Percentiles rank a stretch among this genome's conserved stretches.
These are phyloP conservation scores for Coix lacrymajobi DNA, from an alignment of 176 grass and related monocot species.

Conservation along the genomic window DNA sequence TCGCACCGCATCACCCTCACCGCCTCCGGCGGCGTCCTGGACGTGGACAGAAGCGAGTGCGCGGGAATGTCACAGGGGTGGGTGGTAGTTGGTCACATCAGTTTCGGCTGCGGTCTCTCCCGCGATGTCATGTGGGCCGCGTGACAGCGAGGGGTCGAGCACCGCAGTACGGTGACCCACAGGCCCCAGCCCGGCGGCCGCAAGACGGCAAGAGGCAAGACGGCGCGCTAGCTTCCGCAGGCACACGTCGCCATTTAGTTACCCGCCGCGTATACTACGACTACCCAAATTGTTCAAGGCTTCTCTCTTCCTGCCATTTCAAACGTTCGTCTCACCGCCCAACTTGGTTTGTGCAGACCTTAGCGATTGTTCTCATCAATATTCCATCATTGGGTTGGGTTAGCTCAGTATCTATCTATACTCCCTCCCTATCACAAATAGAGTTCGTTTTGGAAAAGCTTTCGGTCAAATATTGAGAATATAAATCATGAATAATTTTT, in stretches of 20 bases:
- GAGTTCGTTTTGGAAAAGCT: too few relatives aligned
- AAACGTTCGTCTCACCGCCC: background rate
- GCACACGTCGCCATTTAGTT: background rate
- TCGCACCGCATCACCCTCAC: background rate
- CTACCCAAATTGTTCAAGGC: background rate
- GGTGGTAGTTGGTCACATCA: conserved; percentile 39
- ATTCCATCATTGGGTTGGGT: background rate
- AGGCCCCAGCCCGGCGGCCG: background rate
- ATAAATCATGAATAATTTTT: too few relatives aligned
- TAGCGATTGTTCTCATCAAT: background rate
- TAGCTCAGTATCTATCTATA: background rate
- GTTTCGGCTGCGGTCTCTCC: background rate
- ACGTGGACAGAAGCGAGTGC: background rate
- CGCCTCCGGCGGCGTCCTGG: background rate
- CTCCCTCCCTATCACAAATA: too few relatives aligned
- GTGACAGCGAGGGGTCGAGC: conserved; percentile 13
- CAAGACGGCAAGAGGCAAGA: background rate
- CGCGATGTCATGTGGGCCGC: conserved; percentile 9
- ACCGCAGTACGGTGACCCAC: background rate
- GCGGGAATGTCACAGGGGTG: background rate
- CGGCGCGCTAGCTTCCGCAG: background rate
- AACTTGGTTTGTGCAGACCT: background rate
- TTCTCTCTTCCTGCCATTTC: too few relatives aligned
- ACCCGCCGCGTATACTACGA: too few relatives aligned
- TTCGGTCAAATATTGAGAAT: too few relatives aligned